Evolutionary conservation across 1,284 basidiomycete genomes (phyloP), one percentile per base, ranked within the genome.

Genomic region (Exobasidium rhododendri): DNA sequence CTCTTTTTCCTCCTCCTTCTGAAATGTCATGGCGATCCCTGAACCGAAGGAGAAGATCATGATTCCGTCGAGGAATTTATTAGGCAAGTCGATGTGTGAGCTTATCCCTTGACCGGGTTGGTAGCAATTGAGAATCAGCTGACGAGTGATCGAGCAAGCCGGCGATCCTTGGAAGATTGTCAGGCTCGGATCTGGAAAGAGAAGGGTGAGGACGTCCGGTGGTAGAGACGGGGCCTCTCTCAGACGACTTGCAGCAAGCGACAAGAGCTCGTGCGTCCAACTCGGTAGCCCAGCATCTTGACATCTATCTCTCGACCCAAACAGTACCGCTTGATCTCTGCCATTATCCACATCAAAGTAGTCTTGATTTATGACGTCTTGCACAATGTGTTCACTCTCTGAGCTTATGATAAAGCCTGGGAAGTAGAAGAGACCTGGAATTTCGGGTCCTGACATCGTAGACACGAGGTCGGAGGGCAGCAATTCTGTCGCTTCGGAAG

Each of bases 41-140:
- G 61, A 60, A 10, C 70, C 67, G 24, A 75, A 67, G 11, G 66
- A 69, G 61, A 66, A 70, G 40, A 73, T 58, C 17, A 75, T 22
- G 46, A 75, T 73, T 22, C 74, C 71, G 17, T 77, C 77, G 20
- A 78, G 81, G 54, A 83, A 84, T 11, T 82, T 75, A 22, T 75
- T 57, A 2, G 80, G 78, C 1, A 84, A 77, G 62, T 84, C 83
- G 26, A 83, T 65, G 59, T 84, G 83, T 0, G 81, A 69, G 0
- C 78, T 61, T 51, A 84, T 82, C 2, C 83, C 83, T 58, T 80
- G 58, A 22, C 81, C 81, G 0, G 81, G 79, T 0, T 64, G 65
- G 63, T 84, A 84, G 20, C 82, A 75, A 69, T 84, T 84, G 58
- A 83, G 68, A 53, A 84, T 84, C 22, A 80, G 30, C 43, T 74